Base-by-base conservation (phyloP, 768 basidiomycete genomes). In the Collybia nuda region DNA sequence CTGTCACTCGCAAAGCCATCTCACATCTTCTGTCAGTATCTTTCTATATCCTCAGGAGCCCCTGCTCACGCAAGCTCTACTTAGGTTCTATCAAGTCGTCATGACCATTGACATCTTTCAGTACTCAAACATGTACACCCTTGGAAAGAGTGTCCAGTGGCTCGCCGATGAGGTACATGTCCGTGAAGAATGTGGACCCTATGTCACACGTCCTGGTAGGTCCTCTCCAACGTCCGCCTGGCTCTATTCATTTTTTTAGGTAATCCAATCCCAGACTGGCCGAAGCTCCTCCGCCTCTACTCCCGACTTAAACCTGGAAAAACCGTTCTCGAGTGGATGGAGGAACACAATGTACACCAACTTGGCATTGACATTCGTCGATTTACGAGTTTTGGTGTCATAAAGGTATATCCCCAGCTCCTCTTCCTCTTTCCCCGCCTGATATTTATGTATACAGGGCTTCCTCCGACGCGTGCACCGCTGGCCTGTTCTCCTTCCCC, bases 31-130 rank as follows among this genome's bases (percentile, higher is more conserved):
- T 99, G 93, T 97, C 58, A 70, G 88, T 48, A 22, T 29, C 21
- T 18, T 9, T 19, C 38, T 22, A 22, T 23, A 14, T 40, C 40
- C 26, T 39, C 7, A 17, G 23, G 40, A 47, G 17, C 23, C n/a
- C 35, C 39, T 52, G 22, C 45, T 59, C 44, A 61, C 32, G 38
- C 40, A 26, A 48, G 32, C 39, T 21, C 19, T 18, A 2, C 50
- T 15, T 40, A 95, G 93, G 39, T 97, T 93, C 62, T 98, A 98
- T 64, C 93, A 97, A 71, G 93, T 95, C 37, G 85, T 97, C 56
- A 93, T 98, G 89, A 89, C 86, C 55, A 84, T 95, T 48, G 97
- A 99, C 70, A 92, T 98, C 39, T 99, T 99, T 66, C 95, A 97
- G 66, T 96, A 88, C 66, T 93, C 93, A 14, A 98, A 98, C 67